A percentile compares a stretch with the other conserved stretches of the same genome.
phyloP scores from a whole-genome alignment of 1,284 basidiomycete genomes.

The Cronartium ribicola region DNA sequence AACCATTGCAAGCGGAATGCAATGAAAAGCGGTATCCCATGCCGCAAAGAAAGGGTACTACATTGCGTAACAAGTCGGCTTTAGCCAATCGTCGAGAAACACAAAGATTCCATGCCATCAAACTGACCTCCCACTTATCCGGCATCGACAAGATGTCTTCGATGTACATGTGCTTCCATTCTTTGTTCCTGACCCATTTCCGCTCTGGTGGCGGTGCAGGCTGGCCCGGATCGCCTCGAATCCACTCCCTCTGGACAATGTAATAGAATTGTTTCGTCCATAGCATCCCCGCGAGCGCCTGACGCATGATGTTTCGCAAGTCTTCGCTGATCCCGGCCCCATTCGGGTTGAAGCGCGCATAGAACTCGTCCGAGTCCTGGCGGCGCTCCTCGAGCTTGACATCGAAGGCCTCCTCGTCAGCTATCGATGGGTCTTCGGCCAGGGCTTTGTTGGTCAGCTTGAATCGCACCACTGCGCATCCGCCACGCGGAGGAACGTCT shows the following conservation, averaged over 20 bases:
- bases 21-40: constrained; percentile 97
- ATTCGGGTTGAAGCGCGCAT: constrained; percentile 70
- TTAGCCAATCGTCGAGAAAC: not conserved
- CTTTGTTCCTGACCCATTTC: constrained; percentile 80
- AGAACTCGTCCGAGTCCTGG: constrained; percentile 93
- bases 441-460: constrained; percentile 78
- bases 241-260: constrained; percentile 94
- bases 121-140: constrained; percentile 98
- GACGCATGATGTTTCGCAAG: constrained; percentile 90
- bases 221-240: constrained; percentile 88
- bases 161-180: constrained; percentile 91
- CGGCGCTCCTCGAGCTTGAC: constrained; percentile 79
- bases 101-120: constrained; percentile 51
- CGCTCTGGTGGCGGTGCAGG: constrained; percentile 87
- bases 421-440: constrained; percentile 69
- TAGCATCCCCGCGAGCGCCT: constrained; percentile 96
- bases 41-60: constrained; percentile 49
- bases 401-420: constrained; percentile 87
- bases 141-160: constrained; percentile 97
- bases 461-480: constrained; percentile 89
- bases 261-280: constrained; percentile 97
- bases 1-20: constrained; percentile 90
- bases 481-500: constrained; percentile 81
- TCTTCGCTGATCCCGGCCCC: constrained; percentile 72
- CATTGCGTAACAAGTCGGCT: constrained; percentile 19